These are phyloP conservation scores for Amaranthus cruentus DNA, from an alignment of 148 eudicot species.

Conservation along the genomic window DNA sequence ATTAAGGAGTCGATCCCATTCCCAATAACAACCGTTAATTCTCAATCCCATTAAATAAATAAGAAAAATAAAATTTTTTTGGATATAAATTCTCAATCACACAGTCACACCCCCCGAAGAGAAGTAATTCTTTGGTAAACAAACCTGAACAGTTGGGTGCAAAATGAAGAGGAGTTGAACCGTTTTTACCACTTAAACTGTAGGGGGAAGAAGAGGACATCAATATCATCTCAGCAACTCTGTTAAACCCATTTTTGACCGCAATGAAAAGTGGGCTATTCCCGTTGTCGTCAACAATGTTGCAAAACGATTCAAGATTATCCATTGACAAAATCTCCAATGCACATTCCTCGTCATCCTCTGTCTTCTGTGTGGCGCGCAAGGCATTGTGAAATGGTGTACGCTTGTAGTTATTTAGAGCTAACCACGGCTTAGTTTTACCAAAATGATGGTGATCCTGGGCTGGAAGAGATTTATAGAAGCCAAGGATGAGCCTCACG, in stretches of 20 bases:
- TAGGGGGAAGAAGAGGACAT: not conserved
- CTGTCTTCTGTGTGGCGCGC: not conserved
- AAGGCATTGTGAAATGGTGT: constrained; percentile 1
- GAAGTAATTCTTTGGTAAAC: not conserved
- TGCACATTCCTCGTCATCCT: not conserved
- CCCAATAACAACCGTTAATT: too few species aligned
- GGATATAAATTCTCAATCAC: not conserved
- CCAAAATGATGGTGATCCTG: not conserved
- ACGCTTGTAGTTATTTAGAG: not conserved
- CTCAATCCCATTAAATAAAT: too few species aligned
- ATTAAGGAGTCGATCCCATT: too few species aligned
- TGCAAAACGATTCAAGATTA: not conserved
- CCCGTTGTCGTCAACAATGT: not conserved
- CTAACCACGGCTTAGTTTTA: constrained; percentile 10
- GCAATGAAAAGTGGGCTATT: constrained; percentile 9
- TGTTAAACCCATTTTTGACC: not conserved
- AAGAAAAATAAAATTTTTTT: too few species aligned
- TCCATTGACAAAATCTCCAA: constrained; percentile 4
- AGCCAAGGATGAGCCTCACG: not conserved
- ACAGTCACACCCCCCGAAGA: not conserved
- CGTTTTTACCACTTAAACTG: not conserved
- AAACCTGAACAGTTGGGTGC: constrained; percentile 4
- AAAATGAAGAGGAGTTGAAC: not conserved
- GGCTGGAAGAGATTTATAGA: not conserved
- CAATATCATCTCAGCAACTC: constrained; percentile 5